These are phyloP conservation scores for Leccinum boreale DNA, from an alignment of 768 basidiomycete species.

Conservation along the genomic window DNA sequence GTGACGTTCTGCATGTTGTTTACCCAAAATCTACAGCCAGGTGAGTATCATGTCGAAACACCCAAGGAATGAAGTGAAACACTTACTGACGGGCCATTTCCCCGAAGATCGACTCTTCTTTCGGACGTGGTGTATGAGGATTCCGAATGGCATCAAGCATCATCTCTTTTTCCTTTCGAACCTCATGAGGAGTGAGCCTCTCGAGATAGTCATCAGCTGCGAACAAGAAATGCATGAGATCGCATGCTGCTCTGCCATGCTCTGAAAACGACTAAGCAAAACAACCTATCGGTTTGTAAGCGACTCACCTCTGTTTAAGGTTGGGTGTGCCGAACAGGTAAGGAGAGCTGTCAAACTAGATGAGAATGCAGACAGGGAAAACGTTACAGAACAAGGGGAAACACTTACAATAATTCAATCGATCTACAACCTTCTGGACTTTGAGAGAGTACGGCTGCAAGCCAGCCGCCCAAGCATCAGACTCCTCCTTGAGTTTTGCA, in stretches of 20 bases:
- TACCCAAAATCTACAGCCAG: neutral
- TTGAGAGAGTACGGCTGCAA: neutral
- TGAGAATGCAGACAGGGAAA: neutral
- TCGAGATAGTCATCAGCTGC: neutral
- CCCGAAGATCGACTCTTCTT: neutral
- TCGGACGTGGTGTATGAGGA: neutral
- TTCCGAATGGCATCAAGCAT: neutral
- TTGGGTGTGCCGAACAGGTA: neutral
- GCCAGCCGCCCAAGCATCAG: neutral
- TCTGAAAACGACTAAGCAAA: neutral
- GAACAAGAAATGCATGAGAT: neutral
- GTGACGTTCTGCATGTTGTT: neutral
- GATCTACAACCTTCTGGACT: neutral
- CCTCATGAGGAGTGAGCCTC: neutral
- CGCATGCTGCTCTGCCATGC: neutral
- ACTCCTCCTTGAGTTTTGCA: neutral
- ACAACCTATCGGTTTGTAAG: neutral
- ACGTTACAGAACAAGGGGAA: neutral
- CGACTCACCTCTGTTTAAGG: neutral
- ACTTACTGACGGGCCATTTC: neutral
- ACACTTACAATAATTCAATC: neutral
- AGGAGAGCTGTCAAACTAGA: neutral
- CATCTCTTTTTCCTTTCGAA: neutral
- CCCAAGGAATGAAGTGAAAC: neutral
- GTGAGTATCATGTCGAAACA: neutral